A percentile compares a stretch with the other conserved stretches of the same genome.
phyloP scores from a whole-genome alignment of 139 green algal genomes.

The Micromonas commoda region DNA sequence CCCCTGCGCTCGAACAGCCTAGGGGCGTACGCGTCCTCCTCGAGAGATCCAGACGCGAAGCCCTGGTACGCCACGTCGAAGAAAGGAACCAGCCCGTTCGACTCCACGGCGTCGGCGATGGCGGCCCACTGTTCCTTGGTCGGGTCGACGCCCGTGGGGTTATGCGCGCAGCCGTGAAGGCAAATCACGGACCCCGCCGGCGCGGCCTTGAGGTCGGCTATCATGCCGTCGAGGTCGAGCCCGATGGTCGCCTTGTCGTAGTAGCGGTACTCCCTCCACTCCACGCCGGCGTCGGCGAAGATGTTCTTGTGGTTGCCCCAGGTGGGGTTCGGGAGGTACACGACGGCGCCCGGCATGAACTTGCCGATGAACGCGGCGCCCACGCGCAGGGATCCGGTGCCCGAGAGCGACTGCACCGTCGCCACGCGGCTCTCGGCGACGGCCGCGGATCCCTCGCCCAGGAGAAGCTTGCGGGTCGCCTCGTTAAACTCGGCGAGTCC shows the following conservation, averaged over 20 bases:
- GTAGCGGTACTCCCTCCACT: constrained; percentile 90
- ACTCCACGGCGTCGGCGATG: constrained; percentile 71
- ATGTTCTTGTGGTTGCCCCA: constrained; percentile 96
- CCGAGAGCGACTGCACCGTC: constrained; percentile 82
- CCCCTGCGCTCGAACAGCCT: constrained; percentile 81
- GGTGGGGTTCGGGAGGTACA: constrained; percentile 82
- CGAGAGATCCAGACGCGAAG: constrained; percentile 79
- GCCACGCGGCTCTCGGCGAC: constrained; percentile 67
- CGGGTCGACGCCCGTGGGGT: constrained; percentile 96
- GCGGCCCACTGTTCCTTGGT: constrained; percentile 86
- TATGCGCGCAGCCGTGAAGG: constrained; percentile 96
- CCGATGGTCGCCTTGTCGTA: constrained; percentile 87
- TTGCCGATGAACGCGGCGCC: constrained; percentile 79
- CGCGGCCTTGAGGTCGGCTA: constrained; percentile 74
- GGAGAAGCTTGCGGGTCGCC: constrained; percentile 76
- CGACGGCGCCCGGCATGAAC: constrained; percentile 63
- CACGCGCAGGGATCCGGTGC: constrained; percentile 87
- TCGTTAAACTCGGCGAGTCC: constrained; percentile 79
- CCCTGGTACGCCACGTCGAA: constrained; percentile 97
- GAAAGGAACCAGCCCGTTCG: constrained; percentile 84
- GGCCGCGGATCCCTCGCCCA: constrained; percentile 49
- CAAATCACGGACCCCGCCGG: constrained; percentile 84
- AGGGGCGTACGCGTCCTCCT: constrained; percentile 81
- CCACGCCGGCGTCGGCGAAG: constrained; percentile 79
- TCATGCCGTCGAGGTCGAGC: constrained; percentile 92